Conservation (phyloP, 768 basidiomycete genomes). For the Russula sp. region DNA sequence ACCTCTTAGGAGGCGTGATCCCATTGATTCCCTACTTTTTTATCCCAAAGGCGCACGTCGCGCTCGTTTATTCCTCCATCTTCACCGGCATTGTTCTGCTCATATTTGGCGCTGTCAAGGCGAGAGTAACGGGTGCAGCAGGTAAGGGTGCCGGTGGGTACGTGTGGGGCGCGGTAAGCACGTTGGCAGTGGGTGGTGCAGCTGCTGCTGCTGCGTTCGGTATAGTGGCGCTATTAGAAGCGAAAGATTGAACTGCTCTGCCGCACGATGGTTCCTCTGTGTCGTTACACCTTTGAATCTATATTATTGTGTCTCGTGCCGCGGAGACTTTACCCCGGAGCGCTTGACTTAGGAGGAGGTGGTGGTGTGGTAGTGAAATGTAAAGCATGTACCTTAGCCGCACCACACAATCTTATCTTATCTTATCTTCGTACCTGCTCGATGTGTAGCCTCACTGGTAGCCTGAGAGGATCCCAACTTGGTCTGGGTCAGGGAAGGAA, state of each 20-base stretch:
- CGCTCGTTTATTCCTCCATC: slow-evolving; percentile 67
- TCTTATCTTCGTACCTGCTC: no score
- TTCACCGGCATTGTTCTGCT: slow-evolving; percentile 83
- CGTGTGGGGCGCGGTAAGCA: slow-evolving; percentile 82
- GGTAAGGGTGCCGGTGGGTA: slow-evolving; percentile 62
- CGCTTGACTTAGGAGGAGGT: no score
- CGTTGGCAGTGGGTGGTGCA: slow-evolving; percentile 81
- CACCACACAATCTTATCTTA: no score
- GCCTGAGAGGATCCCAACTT: no score
- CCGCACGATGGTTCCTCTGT: neutral
- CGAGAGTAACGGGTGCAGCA: slow-evolving; percentile 75
- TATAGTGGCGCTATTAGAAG: slow-evolving; percentile 48
- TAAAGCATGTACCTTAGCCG: no score
- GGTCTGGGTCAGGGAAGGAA: no score
- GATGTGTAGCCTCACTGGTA: no score
- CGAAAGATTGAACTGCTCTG: neutral
- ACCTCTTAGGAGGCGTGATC: slow-evolving; percentile 88
- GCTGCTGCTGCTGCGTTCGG: slow-evolving; percentile 76
- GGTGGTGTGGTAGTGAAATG: no score
- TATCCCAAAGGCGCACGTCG: slow-evolving; percentile 58
- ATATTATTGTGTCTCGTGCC: neutral
- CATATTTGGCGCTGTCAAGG: slow-evolving; percentile 87
- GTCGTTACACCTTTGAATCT: neutral
- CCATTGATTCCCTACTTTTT: slow-evolving; percentile 94
- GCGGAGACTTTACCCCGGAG: neutral